A percentile compares a stretch with the other conserved stretches of the same genome.
phyloP scores from a whole-genome alignment of 1,284 basidiomycete genomes.

The Marasmius fiardii region DNA sequence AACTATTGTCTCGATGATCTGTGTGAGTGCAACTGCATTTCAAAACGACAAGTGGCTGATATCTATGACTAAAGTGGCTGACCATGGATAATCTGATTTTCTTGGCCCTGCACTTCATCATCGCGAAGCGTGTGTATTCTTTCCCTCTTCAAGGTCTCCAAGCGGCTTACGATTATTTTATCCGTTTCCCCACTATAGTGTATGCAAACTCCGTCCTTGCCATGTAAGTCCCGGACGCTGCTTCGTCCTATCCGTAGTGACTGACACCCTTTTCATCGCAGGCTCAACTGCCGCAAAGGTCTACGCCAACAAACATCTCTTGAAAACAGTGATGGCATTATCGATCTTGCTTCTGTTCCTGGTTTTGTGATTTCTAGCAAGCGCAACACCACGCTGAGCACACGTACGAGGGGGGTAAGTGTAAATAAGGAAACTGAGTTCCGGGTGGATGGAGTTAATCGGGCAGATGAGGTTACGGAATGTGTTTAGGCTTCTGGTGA shows the following conservation, averaged over 20 bases:
- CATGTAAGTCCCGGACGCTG: background rate
- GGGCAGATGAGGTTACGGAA: no score
- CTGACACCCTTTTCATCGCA: background rate
- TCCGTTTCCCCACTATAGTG: background rate
- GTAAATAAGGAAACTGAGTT: background rate
- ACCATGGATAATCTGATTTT: conserved; percentile 9
- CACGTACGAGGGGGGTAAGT: background rate
- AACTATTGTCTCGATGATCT: conserved; percentile 5
- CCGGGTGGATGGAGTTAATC: background rate
- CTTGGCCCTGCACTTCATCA: conserved; percentile 7
- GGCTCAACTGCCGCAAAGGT: background rate
- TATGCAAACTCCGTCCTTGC: conserved; percentile 8
- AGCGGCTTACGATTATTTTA: no score
- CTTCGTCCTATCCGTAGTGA: background rate
- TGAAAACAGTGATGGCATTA: background rate
- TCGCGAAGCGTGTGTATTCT: conserved; percentile 5
- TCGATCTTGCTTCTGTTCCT: background rate
- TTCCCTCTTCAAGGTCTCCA: no score
- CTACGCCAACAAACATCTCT: background rate
- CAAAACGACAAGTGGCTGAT: background rate
- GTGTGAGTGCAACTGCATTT: background rate
- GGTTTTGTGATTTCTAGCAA: no score
- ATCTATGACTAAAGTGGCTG: background rate
- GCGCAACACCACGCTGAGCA: background rate
- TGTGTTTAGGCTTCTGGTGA: no score